Percentiles rank a stretch among this genome's conserved stretches.
phyloP scores from a whole-genome alignment of 2,329 filamentous ascomycete genomes.

The Penicillium sp. region DNA sequence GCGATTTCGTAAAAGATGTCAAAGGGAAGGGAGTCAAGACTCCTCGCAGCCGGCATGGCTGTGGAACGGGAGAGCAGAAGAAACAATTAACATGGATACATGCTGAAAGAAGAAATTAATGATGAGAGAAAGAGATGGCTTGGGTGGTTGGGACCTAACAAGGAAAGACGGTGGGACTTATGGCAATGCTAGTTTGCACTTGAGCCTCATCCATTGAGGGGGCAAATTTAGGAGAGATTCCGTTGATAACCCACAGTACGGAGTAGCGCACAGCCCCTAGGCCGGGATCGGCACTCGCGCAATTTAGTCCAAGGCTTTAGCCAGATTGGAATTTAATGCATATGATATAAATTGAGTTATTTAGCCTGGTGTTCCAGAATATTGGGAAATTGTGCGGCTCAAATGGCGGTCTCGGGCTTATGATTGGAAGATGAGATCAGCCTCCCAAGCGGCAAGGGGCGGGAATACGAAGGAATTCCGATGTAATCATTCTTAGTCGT shows the following conservation, averaged over 20 bases:
- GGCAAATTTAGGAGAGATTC: not conserved
- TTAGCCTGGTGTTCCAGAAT: not conserved
- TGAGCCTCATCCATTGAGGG: not conserved
- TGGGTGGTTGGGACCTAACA: not conserved
- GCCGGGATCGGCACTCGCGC: not conserved
- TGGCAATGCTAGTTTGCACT: not conserved
- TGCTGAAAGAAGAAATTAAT: not conserved
- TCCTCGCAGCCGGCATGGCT: conserved; percentile 12
- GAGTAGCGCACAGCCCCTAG: not conserved
- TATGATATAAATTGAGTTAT: not conserved
- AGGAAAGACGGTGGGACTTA: not conserved
- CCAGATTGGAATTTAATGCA: not conserved
- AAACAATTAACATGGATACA: not conserved
- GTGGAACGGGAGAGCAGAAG: not conserved
- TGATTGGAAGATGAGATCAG: not conserved
- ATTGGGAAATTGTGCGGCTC: not conserved
- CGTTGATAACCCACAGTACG: not conserved
- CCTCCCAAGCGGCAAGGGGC: not conserved
- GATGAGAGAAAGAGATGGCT: not conserved
- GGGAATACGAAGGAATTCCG: not conserved
- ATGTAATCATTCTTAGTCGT: not conserved
- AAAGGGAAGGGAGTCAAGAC: conserved; percentile 56
- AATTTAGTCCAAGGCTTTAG: not conserved
- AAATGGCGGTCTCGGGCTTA: not conserved
- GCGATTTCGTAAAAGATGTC: conserved; percentile 65